Conservation (phyloP, 768 basidiomycete species). For the Tricholoma saponaceum region DNA sequence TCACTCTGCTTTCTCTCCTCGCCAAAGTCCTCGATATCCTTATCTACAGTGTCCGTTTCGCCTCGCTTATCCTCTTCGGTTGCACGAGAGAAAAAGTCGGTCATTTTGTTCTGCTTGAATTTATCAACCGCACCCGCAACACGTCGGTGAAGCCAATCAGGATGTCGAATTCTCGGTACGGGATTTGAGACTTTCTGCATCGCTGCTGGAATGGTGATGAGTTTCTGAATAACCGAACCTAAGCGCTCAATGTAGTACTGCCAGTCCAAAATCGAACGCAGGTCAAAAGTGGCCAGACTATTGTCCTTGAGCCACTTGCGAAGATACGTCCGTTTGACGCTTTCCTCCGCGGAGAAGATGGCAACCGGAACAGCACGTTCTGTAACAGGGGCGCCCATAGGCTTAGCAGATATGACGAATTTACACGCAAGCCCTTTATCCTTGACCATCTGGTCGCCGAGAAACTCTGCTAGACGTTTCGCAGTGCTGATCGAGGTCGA, state of each 20-base stretch:
- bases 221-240: constrained; percentile 96
- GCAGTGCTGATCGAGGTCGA: constrained; percentile 98
- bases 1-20: constrained; percentile 13
- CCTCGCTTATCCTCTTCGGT: constrained; percentile 26
- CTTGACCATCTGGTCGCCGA: constrained; percentile 98
- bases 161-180: constrained; percentile 92
- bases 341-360: constrained; percentile 95
- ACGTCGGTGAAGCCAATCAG: constrained; percentile 93
- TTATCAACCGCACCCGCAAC: constrained; percentile 90
- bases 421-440: constrained; percentile 99
- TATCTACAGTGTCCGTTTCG: constrained; percentile 41
- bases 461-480: constrained; percentile 89
- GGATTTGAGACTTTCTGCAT: constrained; percentile 98
- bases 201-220: constrained; percentile 98
- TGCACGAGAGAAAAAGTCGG: constrained; percentile 78
- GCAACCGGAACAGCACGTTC: constrained; percentile 96
- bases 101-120: constrained; percentile 97
- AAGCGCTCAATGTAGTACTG: constrained; percentile 96
- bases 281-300: constrained; percentile 79
- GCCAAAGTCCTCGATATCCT: constrained; percentile 69
- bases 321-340: constrained; percentile 83
- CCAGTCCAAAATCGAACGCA: constrained; percentile 96
- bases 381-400: constrained; percentile 90
- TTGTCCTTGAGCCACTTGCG: constrained; percentile 98
- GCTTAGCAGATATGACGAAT: constrained; percentile 96